phyloP scores from a whole-genome alignment of 257 asterid genomes.

The Nyctanthes arbortristis region DNA sequence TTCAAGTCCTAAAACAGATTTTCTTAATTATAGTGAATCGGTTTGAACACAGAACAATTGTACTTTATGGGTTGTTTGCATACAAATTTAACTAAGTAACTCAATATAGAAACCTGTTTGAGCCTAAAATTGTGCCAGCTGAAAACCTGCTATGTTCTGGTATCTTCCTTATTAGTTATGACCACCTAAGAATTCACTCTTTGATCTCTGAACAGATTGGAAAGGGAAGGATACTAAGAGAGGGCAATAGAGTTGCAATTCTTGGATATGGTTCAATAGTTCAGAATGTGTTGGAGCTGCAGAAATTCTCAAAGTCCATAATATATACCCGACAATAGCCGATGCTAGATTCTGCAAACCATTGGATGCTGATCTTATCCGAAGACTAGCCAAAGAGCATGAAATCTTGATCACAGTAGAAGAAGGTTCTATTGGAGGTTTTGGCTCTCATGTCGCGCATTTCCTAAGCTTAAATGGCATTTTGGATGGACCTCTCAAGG shows the following conservation, averaged over 20 bases:
- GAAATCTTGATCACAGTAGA: conserved; percentile 59
- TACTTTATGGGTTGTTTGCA: no score
- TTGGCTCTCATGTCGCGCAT: conserved; percentile 63
- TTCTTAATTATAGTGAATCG: no score
- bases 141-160: no score
- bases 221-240: conserved; percentile 28
- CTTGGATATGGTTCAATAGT: conserved; percentile 36
- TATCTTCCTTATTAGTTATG: no score
- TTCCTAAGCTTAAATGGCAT: conserved; percentile 57
- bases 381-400: conserved; percentile 38
- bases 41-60: no score
- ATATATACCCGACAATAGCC: conserved; percentile 30
- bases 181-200: no score
- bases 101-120: no score
- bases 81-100: no score
- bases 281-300: conserved; percentile 37
- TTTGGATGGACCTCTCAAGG: conserved; percentile 59
- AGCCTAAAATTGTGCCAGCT: no score
- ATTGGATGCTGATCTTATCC: conserved; percentile 25
- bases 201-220: conserved; percentile 41
- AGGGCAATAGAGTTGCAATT: conserved; percentile 37
- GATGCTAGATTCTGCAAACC: conserved; percentile 47
- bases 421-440: no score
- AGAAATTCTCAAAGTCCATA: conserved; percentile 18
- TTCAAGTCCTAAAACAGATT: not conserved